Percentiles rank a stretch among this genome's conserved stretches.
Evolutionary conservation across 371 early-diverging fungal genomes (phyloP).

Genomic region (Mortierella sp.): DNA sequence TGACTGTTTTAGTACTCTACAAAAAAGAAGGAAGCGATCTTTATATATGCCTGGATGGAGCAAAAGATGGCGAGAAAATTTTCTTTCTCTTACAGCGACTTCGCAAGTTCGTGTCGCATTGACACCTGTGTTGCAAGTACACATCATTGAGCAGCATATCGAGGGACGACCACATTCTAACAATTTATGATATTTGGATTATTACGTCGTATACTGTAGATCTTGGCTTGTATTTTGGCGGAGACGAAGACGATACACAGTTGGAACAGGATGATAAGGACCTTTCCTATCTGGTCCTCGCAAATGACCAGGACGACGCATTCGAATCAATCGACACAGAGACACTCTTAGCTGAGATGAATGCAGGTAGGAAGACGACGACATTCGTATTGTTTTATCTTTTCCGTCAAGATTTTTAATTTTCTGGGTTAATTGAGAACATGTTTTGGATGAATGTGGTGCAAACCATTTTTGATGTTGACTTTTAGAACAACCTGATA

Average conservation of each 20-base stretch:
- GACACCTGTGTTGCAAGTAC: background rate
- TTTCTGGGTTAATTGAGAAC: constrained; percentile 1
- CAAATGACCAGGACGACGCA: constrained; percentile 44
- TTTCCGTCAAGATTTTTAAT: background rate
- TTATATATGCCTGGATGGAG: background rate
- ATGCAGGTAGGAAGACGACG: constrained; percentile 29
- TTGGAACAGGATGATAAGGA: constrained; percentile 48
- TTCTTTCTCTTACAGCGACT: background rate
- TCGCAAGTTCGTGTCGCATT: background rate
- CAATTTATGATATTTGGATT: no score
- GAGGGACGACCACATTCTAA: no score
- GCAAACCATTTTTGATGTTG: background rate
- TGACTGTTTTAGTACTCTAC: constrained; percentile 22
- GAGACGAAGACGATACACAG: constrained; percentile 46
- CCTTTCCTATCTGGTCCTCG: constrained; percentile 40
- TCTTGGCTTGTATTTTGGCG: constrained; percentile 52
- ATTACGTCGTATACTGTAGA: constrained; percentile 18
- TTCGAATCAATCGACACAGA: constrained; percentile 49
- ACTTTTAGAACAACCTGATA: constrained; percentile 6
- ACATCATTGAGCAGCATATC: no score
- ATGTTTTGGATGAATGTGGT: background rate
- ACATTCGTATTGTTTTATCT: background rate
- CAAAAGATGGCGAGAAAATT: no score
- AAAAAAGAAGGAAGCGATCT: constrained; percentile 9
- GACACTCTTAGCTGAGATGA: constrained; percentile 45